A percentile compares a stretch with the other conserved stretches of the same genome.
Evolutionary conservation across 768 basidiomycete genomes (phyloP).

Genomic region (Lactifluus piperatus): DNA sequence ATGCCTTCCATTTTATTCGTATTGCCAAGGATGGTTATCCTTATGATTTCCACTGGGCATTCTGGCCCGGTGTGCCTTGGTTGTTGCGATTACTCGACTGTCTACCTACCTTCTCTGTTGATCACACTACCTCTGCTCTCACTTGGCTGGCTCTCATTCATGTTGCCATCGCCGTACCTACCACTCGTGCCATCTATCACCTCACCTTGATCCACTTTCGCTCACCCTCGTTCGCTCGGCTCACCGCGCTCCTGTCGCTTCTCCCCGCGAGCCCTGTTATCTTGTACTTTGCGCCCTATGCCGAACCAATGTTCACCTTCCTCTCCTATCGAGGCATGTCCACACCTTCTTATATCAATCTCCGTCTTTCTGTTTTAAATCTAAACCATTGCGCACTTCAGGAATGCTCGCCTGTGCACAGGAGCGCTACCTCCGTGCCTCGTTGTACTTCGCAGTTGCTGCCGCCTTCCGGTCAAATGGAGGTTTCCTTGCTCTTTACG

Average conservation of each 20-base stretch:
- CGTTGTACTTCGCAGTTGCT: conserved; percentile 56
- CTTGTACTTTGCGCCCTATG: conserved; percentile 62
- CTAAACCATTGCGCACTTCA: conserved; percentile 23
- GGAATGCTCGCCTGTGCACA: conserved; percentile 53
- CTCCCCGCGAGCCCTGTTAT: conserved; percentile 76
- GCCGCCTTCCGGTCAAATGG: conserved; percentile 71
- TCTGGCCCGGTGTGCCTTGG: conserved; percentile 60
- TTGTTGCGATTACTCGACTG: conserved; percentile 34
- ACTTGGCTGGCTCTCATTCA: conserved; percentile 27
- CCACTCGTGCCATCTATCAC: conserved; percentile 42
- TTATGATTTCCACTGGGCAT: conserved; percentile 85
- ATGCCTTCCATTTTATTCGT: conserved; percentile 69
- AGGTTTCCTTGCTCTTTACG: conserved; percentile 63
- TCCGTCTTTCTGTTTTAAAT: not conserved
- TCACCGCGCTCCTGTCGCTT: conserved; percentile 60
- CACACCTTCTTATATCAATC: conserved; percentile 4
- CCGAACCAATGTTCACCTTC: conserved; percentile 80
- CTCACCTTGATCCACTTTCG: conserved; percentile 51
- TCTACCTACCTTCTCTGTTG: not conserved
- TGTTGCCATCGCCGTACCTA: conserved; percentile 31
- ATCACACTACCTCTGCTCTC: not conserved
- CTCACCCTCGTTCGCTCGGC: conserved; percentile 48
- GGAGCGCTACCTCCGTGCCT: conserved; percentile 43
- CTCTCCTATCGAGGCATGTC: conserved; percentile 62
- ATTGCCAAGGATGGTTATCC: conserved; percentile 51